Conservation (phyloP, 2,329 filamentous ascomycete genomes). For the Emmonsiellopsis sp. region DNA sequence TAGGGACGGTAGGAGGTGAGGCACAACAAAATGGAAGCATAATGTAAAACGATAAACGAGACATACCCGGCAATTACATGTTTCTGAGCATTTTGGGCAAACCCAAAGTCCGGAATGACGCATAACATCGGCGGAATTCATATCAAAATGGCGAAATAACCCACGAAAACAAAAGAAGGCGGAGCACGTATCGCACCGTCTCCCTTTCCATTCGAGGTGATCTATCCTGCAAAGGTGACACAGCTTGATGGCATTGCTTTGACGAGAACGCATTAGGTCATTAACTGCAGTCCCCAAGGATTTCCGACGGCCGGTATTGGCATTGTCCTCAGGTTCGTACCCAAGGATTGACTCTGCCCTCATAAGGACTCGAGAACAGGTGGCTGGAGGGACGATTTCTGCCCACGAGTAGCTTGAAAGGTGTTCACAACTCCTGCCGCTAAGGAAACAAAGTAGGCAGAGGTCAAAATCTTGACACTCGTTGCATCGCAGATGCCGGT, state of each 20-base stretch:
- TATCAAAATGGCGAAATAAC: slow-evolving; percentile 27
- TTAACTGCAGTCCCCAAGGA: slow-evolving; percentile 21
- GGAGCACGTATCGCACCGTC: slow-evolving; percentile 22
- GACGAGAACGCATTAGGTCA: slow-evolving; percentile 20
- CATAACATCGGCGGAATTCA: slow-evolving; percentile 21
- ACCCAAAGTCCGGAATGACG: slow-evolving; percentile 20
- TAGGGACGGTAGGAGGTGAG: no score
- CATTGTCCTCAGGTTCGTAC: slow-evolving; percentile 14
- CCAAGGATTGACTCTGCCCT: slow-evolving; percentile 17
- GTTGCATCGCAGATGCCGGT: slow-evolving; percentile 28
- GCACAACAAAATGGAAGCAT: background rate
- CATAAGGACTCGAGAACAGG: slow-evolving; percentile 18
- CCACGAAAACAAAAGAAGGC: slow-evolving; percentile 29
- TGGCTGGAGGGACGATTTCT: slow-evolving; percentile 21
- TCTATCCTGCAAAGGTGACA: slow-evolving; percentile 28
- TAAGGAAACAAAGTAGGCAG: slow-evolving; percentile 26
- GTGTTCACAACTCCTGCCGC: slow-evolving; percentile 27
- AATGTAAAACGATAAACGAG: background rate
- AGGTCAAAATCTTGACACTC: slow-evolving; percentile 28
- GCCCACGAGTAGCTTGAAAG: slow-evolving; percentile 23
- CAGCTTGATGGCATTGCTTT: slow-evolving; percentile 14
- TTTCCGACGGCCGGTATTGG: slow-evolving; percentile 5
- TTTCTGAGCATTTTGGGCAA: slow-evolving; percentile 26
- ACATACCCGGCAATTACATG: slow-evolving; percentile 24
- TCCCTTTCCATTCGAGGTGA: slow-evolving; percentile 26